Evolutionary conservation across 169 alveolate genomes (phyloP).

Genomic region (Besnoitia besnoiti): DNA sequence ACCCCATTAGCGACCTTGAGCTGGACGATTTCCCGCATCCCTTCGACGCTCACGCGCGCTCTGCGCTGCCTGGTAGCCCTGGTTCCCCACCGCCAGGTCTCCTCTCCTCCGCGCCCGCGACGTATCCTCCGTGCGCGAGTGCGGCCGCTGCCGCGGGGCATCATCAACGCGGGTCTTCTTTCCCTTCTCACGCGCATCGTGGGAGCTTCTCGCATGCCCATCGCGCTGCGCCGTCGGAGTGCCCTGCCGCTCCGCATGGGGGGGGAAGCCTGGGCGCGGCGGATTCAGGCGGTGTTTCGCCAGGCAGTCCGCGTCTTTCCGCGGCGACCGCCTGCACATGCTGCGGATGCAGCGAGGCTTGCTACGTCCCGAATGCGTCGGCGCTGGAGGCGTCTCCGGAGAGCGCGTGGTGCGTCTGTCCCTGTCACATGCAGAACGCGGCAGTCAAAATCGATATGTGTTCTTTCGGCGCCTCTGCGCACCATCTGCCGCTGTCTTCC

Average conservation of each 20-base stretch:
- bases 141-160: not conserved
- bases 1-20: conserved; percentile 8
- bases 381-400: conserved; percentile 6
- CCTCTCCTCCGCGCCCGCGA: not conserved
- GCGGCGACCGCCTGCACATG: not conserved
- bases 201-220: not conserved
- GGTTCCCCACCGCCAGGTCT: not conserved
- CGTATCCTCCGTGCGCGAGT: not conserved
- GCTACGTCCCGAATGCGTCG: conserved; percentile 11
- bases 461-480: not conserved
- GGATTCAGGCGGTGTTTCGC: not conserved
- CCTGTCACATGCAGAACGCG: not conserved
- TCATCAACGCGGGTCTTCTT: not conserved
- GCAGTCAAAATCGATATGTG: not conserved
- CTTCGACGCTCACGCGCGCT: not conserved
- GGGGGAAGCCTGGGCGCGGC: not conserved
- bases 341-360: not conserved
- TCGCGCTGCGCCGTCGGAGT: not conserved
- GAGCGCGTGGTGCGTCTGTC: not conserved
- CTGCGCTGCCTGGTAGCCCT: not conserved
- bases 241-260: not conserved
- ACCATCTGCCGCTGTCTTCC: too few species aligned
- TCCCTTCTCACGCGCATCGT: not conserved
- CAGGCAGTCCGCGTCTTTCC: not conserved
- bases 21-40: not conserved